Conservation (phyloP, 192 early-diverging fungal genomes). For the Phycomyces blakesleeanus region DNA sequence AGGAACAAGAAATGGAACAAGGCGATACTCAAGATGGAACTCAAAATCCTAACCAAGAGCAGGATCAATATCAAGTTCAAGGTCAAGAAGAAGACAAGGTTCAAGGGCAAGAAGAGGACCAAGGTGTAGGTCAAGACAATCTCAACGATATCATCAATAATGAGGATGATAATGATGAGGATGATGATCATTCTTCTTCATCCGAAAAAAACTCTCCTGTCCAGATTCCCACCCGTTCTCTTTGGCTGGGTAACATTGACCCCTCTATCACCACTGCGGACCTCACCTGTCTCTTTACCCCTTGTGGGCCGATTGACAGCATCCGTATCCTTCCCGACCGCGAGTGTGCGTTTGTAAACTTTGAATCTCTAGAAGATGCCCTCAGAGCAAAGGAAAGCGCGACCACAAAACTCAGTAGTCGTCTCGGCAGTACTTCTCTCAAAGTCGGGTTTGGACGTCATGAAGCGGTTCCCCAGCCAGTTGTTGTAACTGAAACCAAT, state of each 20-base stretch:
- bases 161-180: too few relatives aligned
- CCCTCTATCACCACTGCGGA: constrained; percentile 71
- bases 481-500: constrained; percentile 22
- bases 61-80: too few relatives aligned
- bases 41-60: too few relatives aligned
- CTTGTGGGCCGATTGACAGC: constrained; percentile 88
- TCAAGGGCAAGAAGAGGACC: too few relatives aligned
- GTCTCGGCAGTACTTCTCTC: constrained; percentile 61
- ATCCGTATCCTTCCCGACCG: constrained; percentile 87
- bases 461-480: constrained; percentile 30
- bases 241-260: constrained; percentile 92
- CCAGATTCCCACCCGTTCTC: constrained; percentile 71
- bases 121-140: too few relatives aligned
- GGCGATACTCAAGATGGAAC: too few relatives aligned
- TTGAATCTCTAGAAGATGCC: constrained; percentile 80
- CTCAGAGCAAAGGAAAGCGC: constrained; percentile 77
- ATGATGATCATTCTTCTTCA: background rate
- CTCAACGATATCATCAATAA: too few relatives aligned
- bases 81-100: too few relatives aligned
- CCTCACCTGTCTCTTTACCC: constrained; percentile 73
- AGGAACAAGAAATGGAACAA: too few relatives aligned
- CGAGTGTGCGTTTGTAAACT: constrained; percentile 96
- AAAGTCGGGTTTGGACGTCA: constrained; percentile 80
- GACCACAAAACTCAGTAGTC: constrained; percentile 58
- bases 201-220: background rate